Evolutionary conservation across 352 stramenopile genomes (phyloP), one percentile per base, ranked within the genome.

Genomic region (Globisporangium canariense): DNA sequence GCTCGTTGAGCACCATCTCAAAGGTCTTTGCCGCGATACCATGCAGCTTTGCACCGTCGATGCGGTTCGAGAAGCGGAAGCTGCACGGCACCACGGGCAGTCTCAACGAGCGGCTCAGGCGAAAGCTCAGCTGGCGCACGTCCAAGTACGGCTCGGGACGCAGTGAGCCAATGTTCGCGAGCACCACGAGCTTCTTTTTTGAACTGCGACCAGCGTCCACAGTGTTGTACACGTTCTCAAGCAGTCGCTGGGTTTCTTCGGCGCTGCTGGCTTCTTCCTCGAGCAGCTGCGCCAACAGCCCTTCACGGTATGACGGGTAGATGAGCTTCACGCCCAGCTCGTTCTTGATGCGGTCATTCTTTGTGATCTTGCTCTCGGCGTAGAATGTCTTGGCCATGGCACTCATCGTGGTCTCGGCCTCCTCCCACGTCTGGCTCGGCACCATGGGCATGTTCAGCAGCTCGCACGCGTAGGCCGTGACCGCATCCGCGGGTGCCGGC

Each of bases 321-420:
- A 70, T 60, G 3, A 96, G 67, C 60, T 71, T 57, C 41, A 94
- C 83, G 13, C 84, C 84, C 2, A 97, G 75, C 46, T 96, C 86
- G 7, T 80, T 58, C 61, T 91, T 91, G 60, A 97, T 75, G 14
- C 82, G 75, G 10, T 66, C 73, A 73, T 95, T 96, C 54, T 51
- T 76, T n/a, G 86, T 81, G 9, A 91, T 74, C 55, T 93, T 94
- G 71, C 79, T 92, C 59, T 97, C 87, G 1, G 83, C 78, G 55
- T 91, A 97, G 62, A 97, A 97, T 10, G 76, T 88, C 65, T 91
- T 90, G 60, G 79, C 86, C 82, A 97, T 96, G 6, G 82, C 78
- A 49, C 78, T 92, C 87, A 97, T 95, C n/a, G 70, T 78, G 22
- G 70, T 64, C 59, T 86, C 75, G 0, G 77, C 86, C 46, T 93